These are phyloP conservation scores for Noccaea bulbosa DNA, from an alignment of 345 rosid species.

Conservation along the genomic window DNA sequence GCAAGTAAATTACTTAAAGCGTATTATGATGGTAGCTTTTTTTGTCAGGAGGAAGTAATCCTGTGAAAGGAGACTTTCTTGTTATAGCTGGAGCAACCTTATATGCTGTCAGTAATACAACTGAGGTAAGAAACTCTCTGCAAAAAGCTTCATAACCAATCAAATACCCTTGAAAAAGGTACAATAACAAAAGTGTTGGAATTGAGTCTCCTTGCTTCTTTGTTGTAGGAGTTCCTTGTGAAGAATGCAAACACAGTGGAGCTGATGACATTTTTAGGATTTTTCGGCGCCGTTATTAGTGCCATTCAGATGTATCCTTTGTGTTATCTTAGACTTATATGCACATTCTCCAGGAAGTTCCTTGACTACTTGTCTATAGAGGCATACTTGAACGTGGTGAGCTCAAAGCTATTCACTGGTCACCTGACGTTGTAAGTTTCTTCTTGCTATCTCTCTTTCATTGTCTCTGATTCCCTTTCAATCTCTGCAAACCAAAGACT, in stretches of 20 bases:
- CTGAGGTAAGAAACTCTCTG: slow-evolving; percentile 59
- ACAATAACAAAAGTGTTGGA: background rate
- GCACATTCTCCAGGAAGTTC: slow-evolving; percentile 25
- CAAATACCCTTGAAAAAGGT: background rate
- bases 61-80: slow-evolving; percentile 70
- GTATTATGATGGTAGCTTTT: background rate
- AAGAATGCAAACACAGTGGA: slow-evolving; percentile 82
- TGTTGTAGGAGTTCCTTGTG: slow-evolving; percentile 74
- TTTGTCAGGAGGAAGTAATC: slow-evolving; percentile 64
- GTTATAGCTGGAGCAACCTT: slow-evolving; percentile 76
- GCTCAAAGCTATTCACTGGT: slow-evolving; percentile 79
- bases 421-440: slow-evolving; percentile 74
- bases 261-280: slow-evolving; percentile 76
- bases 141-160: background rate
- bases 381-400: slow-evolving; percentile 75
- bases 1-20: background rate
- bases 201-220: background rate
- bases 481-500: background rate
- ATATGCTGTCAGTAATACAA: slow-evolving; percentile 69
- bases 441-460: background rate
- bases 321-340: slow-evolving; percentile 8
- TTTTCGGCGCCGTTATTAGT: slow-evolving; percentile 79
- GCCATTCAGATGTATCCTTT: slow-evolving; percentile 94
- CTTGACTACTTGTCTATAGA: slow-evolving; percentile 57
- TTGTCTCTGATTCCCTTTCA: background rate